These are phyloP conservation scores for Fusarium hainanense DNA, from an alignment of 2,329 filamentous ascomycete genomes.

Conservation along the genomic window DNA sequence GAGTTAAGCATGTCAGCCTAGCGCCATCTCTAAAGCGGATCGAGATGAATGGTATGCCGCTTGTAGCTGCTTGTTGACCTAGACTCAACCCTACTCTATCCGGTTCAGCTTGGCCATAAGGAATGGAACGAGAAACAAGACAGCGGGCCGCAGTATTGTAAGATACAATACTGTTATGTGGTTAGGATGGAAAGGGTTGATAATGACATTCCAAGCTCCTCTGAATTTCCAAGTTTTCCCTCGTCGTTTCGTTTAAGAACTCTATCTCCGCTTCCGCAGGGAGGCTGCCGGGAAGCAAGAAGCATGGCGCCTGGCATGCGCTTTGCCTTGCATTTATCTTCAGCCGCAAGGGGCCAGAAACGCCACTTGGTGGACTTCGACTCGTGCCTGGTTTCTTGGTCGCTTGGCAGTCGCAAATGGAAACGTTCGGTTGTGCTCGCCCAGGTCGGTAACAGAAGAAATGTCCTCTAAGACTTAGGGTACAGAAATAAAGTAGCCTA, in stretches of 20 bases:
- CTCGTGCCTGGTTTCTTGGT: neutral
- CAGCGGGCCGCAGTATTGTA: neutral
- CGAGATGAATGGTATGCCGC: neutral
- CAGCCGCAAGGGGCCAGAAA: neutral
- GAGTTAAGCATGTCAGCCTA: neutral
- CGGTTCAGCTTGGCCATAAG: neutral
- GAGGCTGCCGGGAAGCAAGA: neutral
- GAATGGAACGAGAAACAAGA: neutral
- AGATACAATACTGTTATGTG: neutral
- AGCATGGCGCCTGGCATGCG: conserved; percentile 2
- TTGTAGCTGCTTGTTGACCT: neutral
- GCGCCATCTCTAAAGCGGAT: neutral
- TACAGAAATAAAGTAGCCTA: too few relatives aligned
- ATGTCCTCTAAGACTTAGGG: too few relatives aligned
- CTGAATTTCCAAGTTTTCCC: too few relatives aligned
- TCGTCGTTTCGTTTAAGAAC: neutral
- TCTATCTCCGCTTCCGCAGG: neutral
- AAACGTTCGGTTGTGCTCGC: neutral
- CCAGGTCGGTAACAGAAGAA: too few relatives aligned
- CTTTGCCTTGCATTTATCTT: neutral
- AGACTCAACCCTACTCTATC: neutral
- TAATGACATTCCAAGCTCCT: neutral
- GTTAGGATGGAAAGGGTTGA: neutral
- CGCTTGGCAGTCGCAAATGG: neutral
- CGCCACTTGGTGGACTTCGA: conserved; percentile 7